phyloP scores from a whole-genome alignment of 257 asterid genomes.

The Przewalskia tangutica region DNA sequence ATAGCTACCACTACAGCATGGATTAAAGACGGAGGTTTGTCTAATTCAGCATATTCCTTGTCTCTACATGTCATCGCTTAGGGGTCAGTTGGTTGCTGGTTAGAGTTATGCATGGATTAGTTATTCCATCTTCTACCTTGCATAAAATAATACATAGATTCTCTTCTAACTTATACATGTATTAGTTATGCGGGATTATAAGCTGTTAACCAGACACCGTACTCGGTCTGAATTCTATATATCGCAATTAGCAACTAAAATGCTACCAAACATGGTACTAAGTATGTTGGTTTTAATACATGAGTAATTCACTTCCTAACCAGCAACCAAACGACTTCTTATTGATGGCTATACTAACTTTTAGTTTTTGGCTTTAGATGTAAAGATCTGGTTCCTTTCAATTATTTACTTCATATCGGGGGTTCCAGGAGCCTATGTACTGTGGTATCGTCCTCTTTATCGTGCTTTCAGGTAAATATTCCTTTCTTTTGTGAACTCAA shows the following conservation, averaged over 20 bases:
- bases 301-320: no score
- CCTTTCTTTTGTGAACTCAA: not conserved
- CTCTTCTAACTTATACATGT: no score
- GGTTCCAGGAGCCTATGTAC: constrained; percentile 89
- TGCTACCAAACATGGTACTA: no score
- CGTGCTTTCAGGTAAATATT: constrained; percentile 69
- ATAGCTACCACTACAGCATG: constrained; percentile 87
- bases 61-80: not conserved
- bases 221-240: no score
- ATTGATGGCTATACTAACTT: not conserved
- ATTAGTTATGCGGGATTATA: no score
- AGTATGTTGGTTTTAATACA: no score
- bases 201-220: no score
- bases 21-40: constrained; percentile 78
- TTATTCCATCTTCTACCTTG: no score
- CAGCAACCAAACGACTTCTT: not conserved
- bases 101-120: no score
- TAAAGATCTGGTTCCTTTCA: constrained; percentile 78
- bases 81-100: no score
- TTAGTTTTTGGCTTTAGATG: constrained; percentile 15
- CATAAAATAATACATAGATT: no score
- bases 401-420: constrained; percentile 89
- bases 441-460: constrained; percentile 98
- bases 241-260: no score
- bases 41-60: not conserved